Percentiles rank a stretch among this genome's conserved stretches.
phyloP scores from a whole-genome alignment of 805 yeast genomes.

The Wickerhamia fluorescens region DNA sequence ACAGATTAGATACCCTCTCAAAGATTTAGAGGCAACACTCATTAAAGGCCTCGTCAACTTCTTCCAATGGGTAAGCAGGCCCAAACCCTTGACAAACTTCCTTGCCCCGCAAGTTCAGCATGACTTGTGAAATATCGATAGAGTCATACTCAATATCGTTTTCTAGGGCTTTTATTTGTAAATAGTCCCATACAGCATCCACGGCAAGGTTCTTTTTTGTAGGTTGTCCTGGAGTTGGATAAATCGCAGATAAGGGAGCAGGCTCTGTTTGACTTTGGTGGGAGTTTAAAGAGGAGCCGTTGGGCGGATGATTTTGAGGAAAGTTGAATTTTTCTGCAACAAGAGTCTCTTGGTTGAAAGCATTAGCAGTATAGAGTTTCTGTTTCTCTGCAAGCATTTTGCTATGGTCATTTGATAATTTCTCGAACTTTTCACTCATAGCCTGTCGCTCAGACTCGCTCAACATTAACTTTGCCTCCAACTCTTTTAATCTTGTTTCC shows the following conservation, averaged over 20 bases:
- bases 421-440: constrained; percentile 43
- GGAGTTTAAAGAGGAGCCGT: no score
- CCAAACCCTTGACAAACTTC: constrained; percentile 80
- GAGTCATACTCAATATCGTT: constrained; percentile 38
- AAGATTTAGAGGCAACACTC: no score
- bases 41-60: constrained; percentile 42
- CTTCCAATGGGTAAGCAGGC: constrained; percentile 49
- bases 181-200: constrained; percentile 80
- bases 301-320: constrained; percentile 21
- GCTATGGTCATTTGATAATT: constrained; percentile 46
- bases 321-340: constrained; percentile 22
- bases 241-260: constrained; percentile 21
- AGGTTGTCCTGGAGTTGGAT: constrained; percentile 28
- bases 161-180: constrained; percentile 41
- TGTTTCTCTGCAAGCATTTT: constrained; percentile 59
- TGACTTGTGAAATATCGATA: constrained; percentile 51
- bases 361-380: constrained; percentile 20
- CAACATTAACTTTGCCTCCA: constrained; percentile 49
- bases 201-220: constrained; percentile 54
- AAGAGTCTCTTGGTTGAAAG: background rate
- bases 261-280: no score
- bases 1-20: no score
- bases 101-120: constrained; percentile 53
- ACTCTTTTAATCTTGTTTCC: constrained; percentile 62
- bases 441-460: constrained; percentile 50